Conservation (phyloP, 768 basidiomycete genomes). For the Hygrocybe coccinea region DNA sequence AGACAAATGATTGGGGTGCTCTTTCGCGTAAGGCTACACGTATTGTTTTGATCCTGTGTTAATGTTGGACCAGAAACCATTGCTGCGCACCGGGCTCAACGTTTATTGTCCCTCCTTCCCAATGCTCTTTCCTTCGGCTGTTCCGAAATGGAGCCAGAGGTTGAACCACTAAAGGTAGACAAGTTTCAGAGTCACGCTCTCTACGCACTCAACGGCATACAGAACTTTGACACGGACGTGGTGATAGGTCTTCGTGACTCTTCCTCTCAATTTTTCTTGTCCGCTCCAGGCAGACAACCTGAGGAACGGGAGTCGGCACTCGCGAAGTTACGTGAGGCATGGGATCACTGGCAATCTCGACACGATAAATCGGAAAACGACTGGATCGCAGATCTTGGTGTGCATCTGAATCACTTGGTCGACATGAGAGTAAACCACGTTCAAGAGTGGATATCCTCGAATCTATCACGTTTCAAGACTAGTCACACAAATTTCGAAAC, state of each 20-base stretch:
- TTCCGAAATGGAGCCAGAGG: constrained; percentile 42
- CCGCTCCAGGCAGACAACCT: constrained; percentile 3
- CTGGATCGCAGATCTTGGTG: constrained; percentile 38
- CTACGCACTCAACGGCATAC: neutral
- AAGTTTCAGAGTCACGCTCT: neutral
- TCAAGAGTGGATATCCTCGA: constrained; percentile 46
- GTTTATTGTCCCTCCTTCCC: constrained; percentile 38
- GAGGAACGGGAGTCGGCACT: neutral
- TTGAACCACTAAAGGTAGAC: constrained; percentile 52
- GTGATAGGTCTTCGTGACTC: constrained; percentile 37
- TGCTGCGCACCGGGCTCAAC: constrained; percentile 44
- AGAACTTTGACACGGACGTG: constrained; percentile 53
- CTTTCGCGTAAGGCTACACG: constrained; percentile 46
- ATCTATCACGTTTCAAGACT: constrained; percentile 44
- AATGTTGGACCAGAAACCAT: constrained; percentile 39
- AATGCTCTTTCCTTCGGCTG: constrained; percentile 47
- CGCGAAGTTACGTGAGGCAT: neutral
- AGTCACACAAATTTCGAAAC: constrained; percentile 42
- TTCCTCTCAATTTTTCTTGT: constrained; percentile 31
- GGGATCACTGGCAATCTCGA: constrained; percentile 20
- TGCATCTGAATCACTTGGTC: constrained; percentile 37
- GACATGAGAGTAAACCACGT: constrained; percentile 46
- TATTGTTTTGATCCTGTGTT: neutral
- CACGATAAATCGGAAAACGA: constrained; percentile 34
- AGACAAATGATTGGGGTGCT: constrained; percentile 64